Base-by-base conservation (phyloP, 768 basidiomycete species). In the Lactarius indigo region DNA sequence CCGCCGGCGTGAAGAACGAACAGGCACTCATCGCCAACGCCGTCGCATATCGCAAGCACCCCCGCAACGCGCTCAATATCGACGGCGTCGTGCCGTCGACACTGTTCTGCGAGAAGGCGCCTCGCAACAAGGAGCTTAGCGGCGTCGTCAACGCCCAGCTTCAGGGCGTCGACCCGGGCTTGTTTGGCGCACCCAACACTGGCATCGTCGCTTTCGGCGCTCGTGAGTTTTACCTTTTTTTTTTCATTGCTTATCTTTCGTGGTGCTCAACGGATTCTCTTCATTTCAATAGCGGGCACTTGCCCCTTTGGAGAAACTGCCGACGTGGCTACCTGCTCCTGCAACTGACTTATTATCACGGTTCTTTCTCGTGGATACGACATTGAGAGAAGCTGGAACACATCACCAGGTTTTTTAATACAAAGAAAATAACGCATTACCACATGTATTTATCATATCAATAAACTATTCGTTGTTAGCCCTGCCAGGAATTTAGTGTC, bases 81-180 rank as follows among this genome's bases (percentile, higher is more conserved):
- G 72, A 78, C 33, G 82, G 81, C 26, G 75, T 81, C 52, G 71
- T 78, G 35, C 83, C 82, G 7, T 80, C 81, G n/a, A 81, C 79
- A 13, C 76, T 78, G 23, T 87, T 84, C 76, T 87, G 85, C 73
- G 80, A 82, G 74, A 81, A 76, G 60, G 80, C 83, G 0, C 84
- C 85, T n/a, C 79, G 77, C 70, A 85, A 85, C 64, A 10, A 78
- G 4, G 77, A 83, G 68, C 78, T 86, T 30, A 77, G 79, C 56
- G 84, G 83, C 1, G 73, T 85, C 15, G 81, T 81, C n/a, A 83
- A 85, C 69, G 81, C 79, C 18, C 84, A 86, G 71, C 83, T 85
- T 61, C 78, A 79, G n/a, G 80, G 79, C 52, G 85, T 85, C 59
- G 79, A 85, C 70, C 83, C 83, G 20, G 76, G 82, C 26, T 57